Base-by-base conservation (phyloP, 495 filamentous ascomycete species). In the Hyaloscypha bicolor region DNA sequence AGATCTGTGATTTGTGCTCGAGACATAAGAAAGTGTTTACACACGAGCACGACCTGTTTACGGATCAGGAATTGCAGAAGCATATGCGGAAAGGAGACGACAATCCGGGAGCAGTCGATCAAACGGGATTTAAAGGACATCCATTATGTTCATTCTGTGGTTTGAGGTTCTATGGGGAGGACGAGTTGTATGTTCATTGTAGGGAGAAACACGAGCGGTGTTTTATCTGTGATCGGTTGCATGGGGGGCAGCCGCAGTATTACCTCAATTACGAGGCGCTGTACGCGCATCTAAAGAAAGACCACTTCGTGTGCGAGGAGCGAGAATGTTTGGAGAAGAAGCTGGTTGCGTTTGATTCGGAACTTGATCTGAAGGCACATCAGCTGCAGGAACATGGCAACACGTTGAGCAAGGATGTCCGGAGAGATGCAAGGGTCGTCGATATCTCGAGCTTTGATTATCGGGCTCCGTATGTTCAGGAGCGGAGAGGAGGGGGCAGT, bases 21-120 rank as follows among this genome's bases (percentile, higher is more conserved):
- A 79, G 92, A 45, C 91, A 97, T 78, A 98, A 99, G 80, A 97
- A 97, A 69, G 93, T 97, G 45, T 99, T 99, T 69, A 97, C 95
- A 0, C 96, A 98, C 76, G 95, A 99, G 78, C 95, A 99, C 73
- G 92, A 92, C 29, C 83, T 99, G n/a, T 97, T 97, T 73, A 91
- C 91, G 5, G 79, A 82, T n/a, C 84, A 87, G 60, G 91, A 94
- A 70, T 79, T 98, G 48, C 86, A 88, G 59, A 92, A 87, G 69
- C 95, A 99, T 74, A 94, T 98, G 84, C 90, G 86, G 69, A 86
- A 90, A 65, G 96, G 96, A 51, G 96, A 99, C 72, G 91, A 97
- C 72, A 88, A 90, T 56, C 95, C 95, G 30, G 95, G 96, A 56
- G 90, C 93, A 0, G 81, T 90, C 16, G 93, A 97, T 71, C 95